Percentiles rank a stretch among this genome's conserved stretches.
These are phyloP conservation scores for Colletotrichum eleusines DNA, from an alignment of 2,329 filamentous ascomycete species.

Conservation along the genomic window DNA sequence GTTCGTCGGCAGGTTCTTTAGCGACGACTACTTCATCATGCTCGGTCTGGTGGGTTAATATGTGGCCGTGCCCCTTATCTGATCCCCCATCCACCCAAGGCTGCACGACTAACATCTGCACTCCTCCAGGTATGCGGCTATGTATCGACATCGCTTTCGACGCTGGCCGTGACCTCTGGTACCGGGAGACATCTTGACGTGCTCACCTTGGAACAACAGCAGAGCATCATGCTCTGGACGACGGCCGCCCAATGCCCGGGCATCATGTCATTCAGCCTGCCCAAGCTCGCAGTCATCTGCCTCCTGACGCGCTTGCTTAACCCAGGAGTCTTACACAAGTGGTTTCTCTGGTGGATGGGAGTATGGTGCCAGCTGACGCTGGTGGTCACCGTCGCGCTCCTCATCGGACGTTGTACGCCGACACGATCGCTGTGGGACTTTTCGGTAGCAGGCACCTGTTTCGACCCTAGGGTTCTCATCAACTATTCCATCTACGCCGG, in stretches of 20 bases:
- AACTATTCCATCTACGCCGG: constrained; percentile 56
- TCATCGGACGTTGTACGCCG: constrained; percentile 58
- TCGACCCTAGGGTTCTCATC: constrained; percentile 51
- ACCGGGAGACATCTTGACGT: constrained; percentile 54
- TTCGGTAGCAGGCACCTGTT: constrained; percentile 51
- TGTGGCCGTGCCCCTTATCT: rapidly evolving
- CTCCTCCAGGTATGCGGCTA: constrained; percentile 11
- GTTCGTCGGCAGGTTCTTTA: not conserved
- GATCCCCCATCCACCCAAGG: not conserved
- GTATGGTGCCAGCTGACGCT: constrained; percentile 48
- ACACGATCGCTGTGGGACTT: constrained; percentile 54
- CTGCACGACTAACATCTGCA: not conserved
- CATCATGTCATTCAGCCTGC: constrained; percentile 54
- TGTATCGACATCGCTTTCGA: constrained; percentile 50
- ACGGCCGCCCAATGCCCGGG: constrained; percentile 53
- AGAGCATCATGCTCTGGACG: constrained; percentile 51
- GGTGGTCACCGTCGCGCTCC: constrained; percentile 52
- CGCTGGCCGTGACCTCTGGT: constrained; percentile 52
- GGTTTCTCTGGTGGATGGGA: constrained; percentile 54
- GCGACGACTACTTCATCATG: not conserved
- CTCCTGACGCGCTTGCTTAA: constrained; percentile 54
- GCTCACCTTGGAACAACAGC: constrained; percentile 48
- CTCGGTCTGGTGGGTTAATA: not conserved
- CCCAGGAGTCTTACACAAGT: constrained; percentile 50
- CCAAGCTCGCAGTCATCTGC: constrained; percentile 57